Evolutionary conservation across 805 yeast genomes (phyloP).

Genomic region (Candida chilensis): DNA sequence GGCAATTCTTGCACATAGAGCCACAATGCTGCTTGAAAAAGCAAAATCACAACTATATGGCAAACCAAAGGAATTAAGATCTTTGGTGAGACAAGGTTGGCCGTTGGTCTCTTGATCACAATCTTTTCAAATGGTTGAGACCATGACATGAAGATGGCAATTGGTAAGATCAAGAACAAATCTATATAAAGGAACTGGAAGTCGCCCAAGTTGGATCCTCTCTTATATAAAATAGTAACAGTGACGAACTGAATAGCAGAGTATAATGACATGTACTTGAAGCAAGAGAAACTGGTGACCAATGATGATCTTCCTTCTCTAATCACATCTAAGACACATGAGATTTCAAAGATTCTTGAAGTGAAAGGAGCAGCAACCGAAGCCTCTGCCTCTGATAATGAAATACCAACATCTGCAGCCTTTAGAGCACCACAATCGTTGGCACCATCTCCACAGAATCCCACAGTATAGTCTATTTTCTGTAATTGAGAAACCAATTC

Average conservation of each 20-base stretch:
- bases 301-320: conserved; percentile 92
- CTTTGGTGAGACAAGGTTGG: conserved; percentile 85
- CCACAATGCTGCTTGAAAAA: conserved; percentile 71
- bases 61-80: conserved; percentile 77
- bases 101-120: conserved; percentile 77
- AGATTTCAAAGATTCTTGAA: conserved; percentile 78
- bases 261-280: conserved; percentile 95
- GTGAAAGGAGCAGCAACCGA: conserved; percentile 99
- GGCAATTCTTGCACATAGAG: conserved; percentile 37
- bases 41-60: conserved; percentile 53
- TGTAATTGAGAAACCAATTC: conserved; percentile 87
- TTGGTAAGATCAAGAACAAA: conserved; percentile 79
- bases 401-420: conserved; percentile 96
- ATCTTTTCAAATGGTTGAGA: conserved; percentile 63
- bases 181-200: conserved; percentile 95
- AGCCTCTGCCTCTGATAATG: conserved; percentile 95
- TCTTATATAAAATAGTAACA: conserved; percentile 73
- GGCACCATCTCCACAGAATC: conserved; percentile 99
- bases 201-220: conserved; percentile 92
- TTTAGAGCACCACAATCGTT: conserved; percentile 98
- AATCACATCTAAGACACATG: conserved; percentile 87
- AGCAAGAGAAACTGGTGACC: conserved; percentile 93
- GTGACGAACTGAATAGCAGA: conserved; percentile 94
- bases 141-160: conserved; percentile 98
- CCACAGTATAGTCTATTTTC: conserved; percentile 80